phyloP scores from a whole-genome alignment of 352 stramenopile species.

The Paralagenidium karlingii region DNA sequence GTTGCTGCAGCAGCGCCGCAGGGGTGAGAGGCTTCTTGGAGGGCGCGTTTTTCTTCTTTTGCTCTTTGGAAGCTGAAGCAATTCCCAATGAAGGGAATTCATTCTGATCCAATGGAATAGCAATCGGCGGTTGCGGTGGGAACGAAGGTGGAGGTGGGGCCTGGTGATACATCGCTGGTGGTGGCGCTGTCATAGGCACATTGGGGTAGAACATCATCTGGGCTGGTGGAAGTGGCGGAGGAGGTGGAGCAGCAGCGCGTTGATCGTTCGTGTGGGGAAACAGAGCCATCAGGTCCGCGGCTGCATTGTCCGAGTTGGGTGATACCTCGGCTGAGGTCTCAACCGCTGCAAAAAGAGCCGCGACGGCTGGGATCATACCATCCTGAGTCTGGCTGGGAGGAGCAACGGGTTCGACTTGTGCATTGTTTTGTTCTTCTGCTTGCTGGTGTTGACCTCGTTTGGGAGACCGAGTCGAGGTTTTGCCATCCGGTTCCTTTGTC shows the following conservation, averaged over 20 bases:
- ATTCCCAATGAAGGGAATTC: conserved; percentile 10
- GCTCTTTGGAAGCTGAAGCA: conserved; percentile 3
- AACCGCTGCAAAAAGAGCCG: conserved; percentile 26
- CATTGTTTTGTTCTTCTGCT: no score
- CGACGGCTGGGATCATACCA: conserved; percentile 20
- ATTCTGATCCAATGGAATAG: conserved; percentile 4
- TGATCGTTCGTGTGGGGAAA: conserved; percentile 41
- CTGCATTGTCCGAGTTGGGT: conserved; percentile 12
- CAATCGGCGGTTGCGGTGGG: conserved; percentile 8
- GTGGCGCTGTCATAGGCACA: conserved; percentile 6
- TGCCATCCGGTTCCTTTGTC: background rate
- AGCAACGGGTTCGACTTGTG: background rate
- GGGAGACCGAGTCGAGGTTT: background rate
- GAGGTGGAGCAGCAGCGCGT: conserved; percentile 1
- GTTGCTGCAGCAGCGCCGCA: no score
- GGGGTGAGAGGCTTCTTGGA: background rate
- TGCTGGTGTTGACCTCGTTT: background rate
- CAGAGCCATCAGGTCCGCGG: conserved; percentile 9
- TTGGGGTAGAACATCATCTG: conserved; percentile 3
- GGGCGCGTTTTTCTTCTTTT: background rate
- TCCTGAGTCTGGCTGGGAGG: background rate
- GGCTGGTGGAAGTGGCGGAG: conserved; percentile 2
- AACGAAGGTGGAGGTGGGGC: conserved; percentile 4
- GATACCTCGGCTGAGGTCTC: conserved; percentile 4
- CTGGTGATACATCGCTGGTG: conserved; percentile 7